Evolutionary conservation across 1,139 yeast genomes (phyloP), one percentile per base, ranked within the genome.

Genomic region (Hyphopichia pseudoburtonii): DNA sequence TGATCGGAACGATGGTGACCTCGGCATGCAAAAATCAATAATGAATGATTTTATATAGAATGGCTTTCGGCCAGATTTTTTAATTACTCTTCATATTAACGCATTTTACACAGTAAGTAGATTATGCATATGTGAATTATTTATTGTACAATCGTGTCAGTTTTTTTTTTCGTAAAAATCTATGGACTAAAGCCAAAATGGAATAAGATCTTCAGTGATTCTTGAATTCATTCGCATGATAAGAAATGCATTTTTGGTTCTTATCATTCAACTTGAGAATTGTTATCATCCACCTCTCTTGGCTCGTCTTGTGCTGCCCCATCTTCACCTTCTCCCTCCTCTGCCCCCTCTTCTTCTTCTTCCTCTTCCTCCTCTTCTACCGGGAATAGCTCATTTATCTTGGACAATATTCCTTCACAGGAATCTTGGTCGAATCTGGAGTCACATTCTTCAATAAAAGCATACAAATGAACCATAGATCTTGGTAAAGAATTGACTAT

Each of bases 391-490:
- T 63, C 67, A 21, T 63, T 53, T 21, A 85, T 70, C 41, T 78
- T 69, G 2, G 58, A 71, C 14, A 86, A 45, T 3, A 88, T 73
- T 2, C 64, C 63, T 34, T 78, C 76, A 39, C 85, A 72, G 40
- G 79, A 73, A 1, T 78, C 84, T 41, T 82, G 86, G 16, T 69
- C 62, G 51, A 88, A 83, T 46, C 97, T 70, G 47, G 78, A 82
- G 48, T 90, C 97, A 58, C 96, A 90, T 57, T 92, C 97, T 54
- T 92, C 98, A 3, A 92, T 81, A 30, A 90, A 67, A 0, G 92
- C 73, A 57, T 80, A 88, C 39, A 92, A 70, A 29, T 79, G 83
- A 3, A 89, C 96, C 70, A 87, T 64, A 2, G 89, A 78, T 34
- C 83, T 67, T 1, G 97, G 97, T 29, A 89, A 73, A 4, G 80